Evolutionary conservation across 2,329 filamentous ascomycete genomes (phyloP).

Genomic region (Curvularia spicifera): DNA sequence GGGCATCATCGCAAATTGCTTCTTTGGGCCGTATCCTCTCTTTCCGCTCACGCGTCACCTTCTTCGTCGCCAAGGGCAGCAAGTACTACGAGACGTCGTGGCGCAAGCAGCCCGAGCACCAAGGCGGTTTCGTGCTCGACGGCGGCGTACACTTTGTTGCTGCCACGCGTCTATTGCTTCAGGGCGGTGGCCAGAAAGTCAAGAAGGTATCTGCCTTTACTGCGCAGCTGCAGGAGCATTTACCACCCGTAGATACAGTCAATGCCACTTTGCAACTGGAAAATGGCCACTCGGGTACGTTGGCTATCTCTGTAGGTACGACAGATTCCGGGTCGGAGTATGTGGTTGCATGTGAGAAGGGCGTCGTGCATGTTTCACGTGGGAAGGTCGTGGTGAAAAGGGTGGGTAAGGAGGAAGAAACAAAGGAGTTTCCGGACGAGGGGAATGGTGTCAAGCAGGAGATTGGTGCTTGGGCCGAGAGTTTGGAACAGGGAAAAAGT

Average conservation of each 20-base stretch:
- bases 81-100: slow-evolving; percentile 65
- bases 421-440: slow-evolving; percentile 56
- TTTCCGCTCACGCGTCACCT: slow-evolving; percentile 59
- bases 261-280: slow-evolving; percentile 63
- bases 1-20: slow-evolving; percentile 58
- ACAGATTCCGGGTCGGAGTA: slow-evolving; percentile 62
- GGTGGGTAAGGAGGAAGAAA: slow-evolving; percentile 39
- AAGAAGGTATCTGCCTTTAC: slow-evolving; percentile 63
- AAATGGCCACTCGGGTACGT: slow-evolving; percentile 63
- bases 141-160: slow-evolving; percentile 77
- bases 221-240: slow-evolving; percentile 59
- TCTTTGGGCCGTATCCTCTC: slow-evolving; percentile 62
- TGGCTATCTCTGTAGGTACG: slow-evolving; percentile 65
- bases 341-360: slow-evolving; percentile 64
- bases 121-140: slow-evolving; percentile 79
- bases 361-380: slow-evolving; percentile 59
- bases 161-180: slow-evolving; percentile 65
- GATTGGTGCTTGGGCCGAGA: slow-evolving; percentile 66
- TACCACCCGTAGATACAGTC: slow-evolving; percentile 72
- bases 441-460: slow-evolving; percentile 65
- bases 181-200: slow-evolving; percentile 52
- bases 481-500: slow-evolving; percentile 55
- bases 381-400: slow-evolving; percentile 47
- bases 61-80: slow-evolving; percentile 55
- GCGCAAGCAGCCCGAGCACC: slow-evolving; percentile 73